A percentile compares a stretch with the other conserved stretches of the same genome.
Conservation (phyloP, 805 yeast genomes). For the Debaryomyces hansenii region DNA sequence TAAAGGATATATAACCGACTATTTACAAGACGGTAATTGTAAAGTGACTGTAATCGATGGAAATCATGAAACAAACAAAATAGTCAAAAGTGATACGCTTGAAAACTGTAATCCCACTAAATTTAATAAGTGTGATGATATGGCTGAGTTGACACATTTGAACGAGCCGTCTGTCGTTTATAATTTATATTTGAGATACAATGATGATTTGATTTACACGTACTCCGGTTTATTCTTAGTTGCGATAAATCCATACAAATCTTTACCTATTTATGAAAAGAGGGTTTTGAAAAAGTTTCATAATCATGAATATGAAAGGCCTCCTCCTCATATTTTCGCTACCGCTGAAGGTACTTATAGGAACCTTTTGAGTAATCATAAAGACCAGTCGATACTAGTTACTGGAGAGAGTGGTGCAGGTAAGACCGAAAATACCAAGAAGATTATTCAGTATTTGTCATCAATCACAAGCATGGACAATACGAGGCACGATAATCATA, state of each 20-base stretch:
- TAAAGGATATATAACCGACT: constrained; percentile 58
- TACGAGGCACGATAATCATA: constrained; percentile 15
- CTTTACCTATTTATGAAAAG: constrained; percentile 67
- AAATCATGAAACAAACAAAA: constrained; percentile 42
- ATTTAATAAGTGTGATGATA: constrained; percentile 87
- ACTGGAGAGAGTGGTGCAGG: constrained; percentile 99
- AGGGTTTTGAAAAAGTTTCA: constrained; percentile 60
- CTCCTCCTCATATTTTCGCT: constrained; percentile 88
- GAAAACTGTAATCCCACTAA: constrained; percentile 84
- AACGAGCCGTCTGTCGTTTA: constrained; percentile 95
- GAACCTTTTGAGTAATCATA: constrained; percentile 63
- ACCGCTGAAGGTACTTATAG: constrained; percentile 80
- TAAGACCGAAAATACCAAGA: constrained; percentile 95
- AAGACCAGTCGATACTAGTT: constrained; percentile 89
- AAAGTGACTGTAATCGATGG: constrained; percentile 38
- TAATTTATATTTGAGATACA: constrained; percentile 75
- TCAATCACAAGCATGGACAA: constrained; percentile 50
- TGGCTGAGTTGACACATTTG: constrained; percentile 92
- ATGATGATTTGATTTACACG: constrained; percentile 80
- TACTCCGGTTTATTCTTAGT: constrained; percentile 94
- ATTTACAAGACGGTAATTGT: constrained; percentile 33
- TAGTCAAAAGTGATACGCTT: constrained; percentile 42
- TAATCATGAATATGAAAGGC: constrained; percentile 27
- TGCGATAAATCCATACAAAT: constrained; percentile 89
- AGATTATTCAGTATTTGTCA: constrained; percentile 87